Evolutionary conservation across 208 protist genomes (phyloP).

Genomic region (Crithidia thermophila): DNA sequence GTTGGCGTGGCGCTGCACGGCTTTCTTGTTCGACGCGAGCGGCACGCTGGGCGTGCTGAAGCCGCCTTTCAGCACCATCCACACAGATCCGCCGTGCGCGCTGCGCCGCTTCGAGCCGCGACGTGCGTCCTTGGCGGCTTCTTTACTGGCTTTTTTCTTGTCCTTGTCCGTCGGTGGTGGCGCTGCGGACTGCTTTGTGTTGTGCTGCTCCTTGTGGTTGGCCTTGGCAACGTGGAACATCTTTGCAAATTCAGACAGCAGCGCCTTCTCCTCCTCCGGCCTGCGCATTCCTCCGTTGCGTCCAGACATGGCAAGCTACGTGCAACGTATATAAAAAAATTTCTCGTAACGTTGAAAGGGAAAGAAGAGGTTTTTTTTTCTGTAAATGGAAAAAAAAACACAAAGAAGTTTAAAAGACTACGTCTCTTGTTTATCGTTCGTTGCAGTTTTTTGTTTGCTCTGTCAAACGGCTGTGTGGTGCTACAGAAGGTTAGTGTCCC

Average conservation of each 20-base stretch:
- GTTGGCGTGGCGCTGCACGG: constrained; percentile 8
- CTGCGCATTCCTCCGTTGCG: constrained; percentile 11
- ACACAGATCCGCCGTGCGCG: constrained; percentile 60
- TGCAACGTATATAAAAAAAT: too few relatives aligned
- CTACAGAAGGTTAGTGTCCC: too few relatives aligned
- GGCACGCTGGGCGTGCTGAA: constrained; percentile 49
- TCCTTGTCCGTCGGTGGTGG: neutral
- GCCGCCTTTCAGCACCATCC: constrained; percentile 84
- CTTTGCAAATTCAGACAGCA: constrained; percentile 62
- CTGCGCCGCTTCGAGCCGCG: constrained; percentile 32
- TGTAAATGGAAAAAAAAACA: too few relatives aligned
- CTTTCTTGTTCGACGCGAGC: neutral
- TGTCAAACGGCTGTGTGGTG: too few relatives aligned
- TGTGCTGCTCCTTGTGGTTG: constrained; percentile 47
- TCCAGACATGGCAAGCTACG: constrained; percentile 19
- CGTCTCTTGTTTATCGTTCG: too few relatives aligned
- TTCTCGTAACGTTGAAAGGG: neutral
- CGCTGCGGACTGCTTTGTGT: constrained; percentile 6
- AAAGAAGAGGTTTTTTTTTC: constrained; percentile 4
- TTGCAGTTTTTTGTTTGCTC: too few relatives aligned
- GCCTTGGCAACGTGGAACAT: constrained; percentile 76
- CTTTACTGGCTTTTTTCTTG: constrained; percentile 13
- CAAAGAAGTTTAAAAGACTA: too few relatives aligned
- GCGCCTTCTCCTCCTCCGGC: constrained; percentile 51
- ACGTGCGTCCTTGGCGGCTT: constrained; percentile 7